Evolutionary conservation across 2,329 filamentous ascomycete species (phyloP).

Genomic region (Diplocarpon rosae): DNA sequence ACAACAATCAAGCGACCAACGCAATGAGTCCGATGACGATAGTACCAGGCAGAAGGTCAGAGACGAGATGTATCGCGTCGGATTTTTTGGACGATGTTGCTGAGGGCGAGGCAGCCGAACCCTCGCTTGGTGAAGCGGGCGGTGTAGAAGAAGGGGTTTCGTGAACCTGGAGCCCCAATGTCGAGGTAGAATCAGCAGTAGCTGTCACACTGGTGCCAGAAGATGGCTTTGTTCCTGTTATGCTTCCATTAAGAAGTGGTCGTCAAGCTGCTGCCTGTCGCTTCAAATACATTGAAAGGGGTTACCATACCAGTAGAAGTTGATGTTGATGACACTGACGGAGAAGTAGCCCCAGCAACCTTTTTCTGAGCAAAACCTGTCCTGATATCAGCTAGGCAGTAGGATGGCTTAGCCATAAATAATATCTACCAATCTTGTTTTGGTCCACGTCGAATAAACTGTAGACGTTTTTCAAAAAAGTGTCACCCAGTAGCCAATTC

Average conservation of each 20-base stretch:
- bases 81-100: conserved; percentile 5
- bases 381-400: conserved; percentile 6
- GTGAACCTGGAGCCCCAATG: conserved; percentile 30
- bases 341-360: conserved; percentile 6
- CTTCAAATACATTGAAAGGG: conserved; percentile 4
- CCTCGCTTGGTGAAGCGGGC: conserved; percentile 2
- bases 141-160: conserved; percentile 26
- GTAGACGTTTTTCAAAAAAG: conserved; percentile 86
- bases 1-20: neutral
- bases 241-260: conserved; percentile 2
- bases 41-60: conserved; percentile 1
- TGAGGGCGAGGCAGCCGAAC: conserved; percentile 5
- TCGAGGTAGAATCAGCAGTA: neutral
- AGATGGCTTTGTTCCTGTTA: conserved; percentile 5
- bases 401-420: neutral
- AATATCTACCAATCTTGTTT: conserved; percentile 45
- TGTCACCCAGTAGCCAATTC: conserved; percentile 74
- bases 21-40: conserved; percentile 2
- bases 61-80: conserved; percentile 1
- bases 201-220: conserved; percentile 1
- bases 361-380: conserved; percentile 18
- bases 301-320: conserved; percentile 17
- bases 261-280: conserved; percentile 1
- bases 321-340: conserved; percentile 8
- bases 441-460: conserved; percentile 70